These are phyloP conservation scores for Ligustrum vulgare DNA, from an alignment of 257 asterid genomes.

Conservation along the genomic window DNA sequence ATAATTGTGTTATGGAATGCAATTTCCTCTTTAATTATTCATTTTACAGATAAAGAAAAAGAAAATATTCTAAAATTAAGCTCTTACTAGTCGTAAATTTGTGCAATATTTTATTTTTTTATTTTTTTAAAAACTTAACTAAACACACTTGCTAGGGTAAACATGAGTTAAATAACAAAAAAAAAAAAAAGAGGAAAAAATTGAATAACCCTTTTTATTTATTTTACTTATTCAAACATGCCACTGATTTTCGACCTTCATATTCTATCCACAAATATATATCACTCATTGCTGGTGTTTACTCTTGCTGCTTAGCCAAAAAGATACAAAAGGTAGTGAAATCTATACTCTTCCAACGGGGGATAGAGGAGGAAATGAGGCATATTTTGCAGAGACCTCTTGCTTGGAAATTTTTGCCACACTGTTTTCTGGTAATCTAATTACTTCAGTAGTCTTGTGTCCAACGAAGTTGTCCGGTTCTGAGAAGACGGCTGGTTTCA, in stretches of 20 bases:
- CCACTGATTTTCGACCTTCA: background rate
- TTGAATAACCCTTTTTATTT: background rate
- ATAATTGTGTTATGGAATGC: too few relatives aligned
- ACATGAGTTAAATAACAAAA: too few relatives aligned
- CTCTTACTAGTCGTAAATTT: too few relatives aligned
- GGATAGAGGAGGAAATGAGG: constrained; percentile 44
- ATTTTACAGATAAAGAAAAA: too few relatives aligned
- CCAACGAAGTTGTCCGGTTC: constrained; percentile 13
- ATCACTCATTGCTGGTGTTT: background rate
- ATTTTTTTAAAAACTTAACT: too few relatives aligned
- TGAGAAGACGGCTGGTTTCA: constrained; percentile 4
- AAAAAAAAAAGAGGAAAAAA: background rate
- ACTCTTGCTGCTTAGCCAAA: background rate
- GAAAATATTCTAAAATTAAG: too few relatives aligned
- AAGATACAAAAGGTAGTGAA: background rate
- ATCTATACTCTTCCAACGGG: constrained; percentile 51
- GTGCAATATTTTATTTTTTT: too few relatives aligned
- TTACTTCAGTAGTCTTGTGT: constrained; percentile 31
- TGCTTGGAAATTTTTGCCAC: constrained; percentile 23
- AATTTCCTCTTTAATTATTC: too few relatives aligned
- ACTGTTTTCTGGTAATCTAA: constrained; percentile 18
- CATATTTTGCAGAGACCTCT: constrained; percentile 38
- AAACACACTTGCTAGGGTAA: too few relatives aligned
- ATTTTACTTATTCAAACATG: background rate
- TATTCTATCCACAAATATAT: background rate